Evolutionary conservation across 2,329 filamentous ascomycete species (phyloP).

Genomic region (Aspergillus ruber): DNA sequence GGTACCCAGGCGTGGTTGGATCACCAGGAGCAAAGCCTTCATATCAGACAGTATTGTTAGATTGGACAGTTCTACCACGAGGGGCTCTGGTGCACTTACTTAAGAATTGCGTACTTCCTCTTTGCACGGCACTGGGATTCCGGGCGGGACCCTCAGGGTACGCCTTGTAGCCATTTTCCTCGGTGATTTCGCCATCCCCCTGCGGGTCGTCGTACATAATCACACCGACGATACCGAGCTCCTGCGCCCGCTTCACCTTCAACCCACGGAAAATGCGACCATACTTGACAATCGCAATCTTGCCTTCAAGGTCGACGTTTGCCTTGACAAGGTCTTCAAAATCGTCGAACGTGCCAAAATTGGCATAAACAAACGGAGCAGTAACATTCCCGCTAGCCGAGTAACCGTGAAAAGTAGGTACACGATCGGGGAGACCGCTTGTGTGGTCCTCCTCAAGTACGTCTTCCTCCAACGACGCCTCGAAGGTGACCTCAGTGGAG

Average conservation of each 20-base stretch:
- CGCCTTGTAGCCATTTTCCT: constrained; percentile 67
- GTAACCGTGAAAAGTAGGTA: constrained; percentile 93
- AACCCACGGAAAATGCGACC: constrained; percentile 81
- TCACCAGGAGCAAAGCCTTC: constrained; percentile 58
- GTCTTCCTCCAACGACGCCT: constrained; percentile 78
- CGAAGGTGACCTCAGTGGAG: constrained; percentile 57
- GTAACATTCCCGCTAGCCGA: constrained; percentile 90
- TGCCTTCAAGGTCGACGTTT: constrained; percentile 70
- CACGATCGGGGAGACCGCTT: constrained; percentile 61
- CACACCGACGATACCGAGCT: constrained; percentile 79
- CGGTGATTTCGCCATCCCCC: constrained; percentile 75
- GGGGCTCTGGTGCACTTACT: constrained; percentile 45
- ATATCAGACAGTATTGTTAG: neutral
- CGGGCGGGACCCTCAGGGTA: constrained; percentile 85
- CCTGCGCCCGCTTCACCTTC: constrained; percentile 87
- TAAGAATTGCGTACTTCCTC: constrained; percentile 78
- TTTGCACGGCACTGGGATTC: constrained; percentile 81
- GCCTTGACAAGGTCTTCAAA: constrained; percentile 73
- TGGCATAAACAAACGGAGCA: constrained; percentile 77
- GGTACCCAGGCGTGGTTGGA: constrained; percentile 88
- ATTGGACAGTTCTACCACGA: neutral
- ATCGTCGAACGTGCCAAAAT: constrained; percentile 81
- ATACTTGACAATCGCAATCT: constrained; percentile 82
- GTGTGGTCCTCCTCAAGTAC: constrained; percentile 77
- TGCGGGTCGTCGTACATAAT: constrained; percentile 85